Percentiles rank a stretch among this genome's conserved stretches.
phyloP scores from a whole-genome alignment of 106 monocot genomes.

The Vanilla planifolia region DNA sequence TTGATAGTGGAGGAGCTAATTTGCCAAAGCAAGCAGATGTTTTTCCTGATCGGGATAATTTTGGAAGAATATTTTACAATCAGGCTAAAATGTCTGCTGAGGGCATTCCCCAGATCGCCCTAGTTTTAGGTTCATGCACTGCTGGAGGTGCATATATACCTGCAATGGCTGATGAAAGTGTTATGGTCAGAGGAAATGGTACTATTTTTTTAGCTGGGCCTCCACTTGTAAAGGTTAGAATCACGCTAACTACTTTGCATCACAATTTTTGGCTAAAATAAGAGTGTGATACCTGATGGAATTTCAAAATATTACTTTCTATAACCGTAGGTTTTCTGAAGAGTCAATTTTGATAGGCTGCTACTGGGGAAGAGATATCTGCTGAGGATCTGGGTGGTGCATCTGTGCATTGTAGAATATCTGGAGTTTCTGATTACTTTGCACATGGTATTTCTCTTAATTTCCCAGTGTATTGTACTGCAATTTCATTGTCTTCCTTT shows the following conservation, averaged over 20 bases:
- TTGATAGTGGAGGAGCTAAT: slow-evolving; percentile 98
- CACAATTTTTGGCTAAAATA: neutral
- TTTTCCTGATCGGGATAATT: slow-evolving; percentile 96
- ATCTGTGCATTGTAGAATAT: slow-evolving; percentile 85
- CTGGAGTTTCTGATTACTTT: slow-evolving; percentile 99
- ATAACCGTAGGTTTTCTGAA: slow-evolving; percentile 52
- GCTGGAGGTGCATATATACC: slow-evolving; percentile 99
- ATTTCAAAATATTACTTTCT: slow-evolving; percentile 15
- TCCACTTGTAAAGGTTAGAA: slow-evolving; percentile 93
- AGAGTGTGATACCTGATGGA: slow-evolving; percentile 12
- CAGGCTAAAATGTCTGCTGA: slow-evolving; percentile 95
- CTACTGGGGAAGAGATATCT: slow-evolving; percentile 95
- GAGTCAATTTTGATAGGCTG: slow-evolving; percentile 81
- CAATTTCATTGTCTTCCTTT: neutral
- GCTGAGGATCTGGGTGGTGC: slow-evolving; percentile 99
- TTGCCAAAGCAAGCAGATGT: slow-evolving; percentile 96
- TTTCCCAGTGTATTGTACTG: neutral
- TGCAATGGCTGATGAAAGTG: slow-evolving; percentile 99
- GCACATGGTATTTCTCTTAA: slow-evolving; percentile 58
- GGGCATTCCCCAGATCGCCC: slow-evolving; percentile 93
- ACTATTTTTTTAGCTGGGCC: slow-evolving; percentile 99
- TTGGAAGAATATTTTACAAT: slow-evolving; percentile 99
- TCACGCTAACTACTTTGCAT: neutral
- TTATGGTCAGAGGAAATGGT: slow-evolving; percentile 96
- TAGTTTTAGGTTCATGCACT: slow-evolving; percentile 96